Evolutionary conservation across 2,329 filamentous ascomycete genomes (phyloP).

Genomic region (Fusarium protoensiforme): DNA sequence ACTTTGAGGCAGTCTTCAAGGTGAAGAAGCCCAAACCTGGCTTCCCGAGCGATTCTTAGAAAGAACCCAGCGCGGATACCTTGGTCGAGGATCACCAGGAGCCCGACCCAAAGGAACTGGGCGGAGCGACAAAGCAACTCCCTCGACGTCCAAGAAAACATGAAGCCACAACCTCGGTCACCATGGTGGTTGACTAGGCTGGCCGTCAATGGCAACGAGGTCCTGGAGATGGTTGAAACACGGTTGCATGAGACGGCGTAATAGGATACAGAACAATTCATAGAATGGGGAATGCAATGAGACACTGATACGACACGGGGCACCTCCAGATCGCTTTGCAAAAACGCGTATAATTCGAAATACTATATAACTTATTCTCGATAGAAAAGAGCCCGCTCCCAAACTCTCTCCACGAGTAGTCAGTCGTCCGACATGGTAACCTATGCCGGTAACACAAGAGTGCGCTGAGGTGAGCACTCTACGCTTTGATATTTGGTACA

Average conservation of each 20-base stretch:
- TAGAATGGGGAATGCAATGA: conserved; percentile 1
- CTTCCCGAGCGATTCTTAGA: conserved; percentile 38
- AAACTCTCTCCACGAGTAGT: conserved; percentile 24
- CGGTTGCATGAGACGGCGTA: conserved; percentile 40
- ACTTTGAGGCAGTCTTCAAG: conserved; percentile 59
- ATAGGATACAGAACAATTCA: conserved; percentile 15
- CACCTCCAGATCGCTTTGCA: conserved; percentile 5
- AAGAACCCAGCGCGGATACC: conserved; percentile 42
- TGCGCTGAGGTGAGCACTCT: conserved; percentile 30
- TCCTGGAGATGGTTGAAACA: not conserved
- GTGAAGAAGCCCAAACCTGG: conserved; percentile 53
- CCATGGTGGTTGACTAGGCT: conserved; percentile 17
- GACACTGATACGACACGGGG: not conserved
- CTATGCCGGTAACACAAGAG: conserved; percentile 30
- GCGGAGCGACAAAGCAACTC: conserved; percentile 37
- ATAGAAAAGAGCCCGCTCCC: conserved; percentile 25
- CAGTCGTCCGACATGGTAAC: conserved; percentile 20
- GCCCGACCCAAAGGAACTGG: conserved; percentile 29
- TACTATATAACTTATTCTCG: conserved; percentile 33
- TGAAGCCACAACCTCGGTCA: conserved; percentile 37
- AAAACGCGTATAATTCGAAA: conserved; percentile 37
- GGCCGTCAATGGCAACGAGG: not conserved
- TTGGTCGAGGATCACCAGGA: conserved; percentile 27
- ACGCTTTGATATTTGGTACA: conserved; percentile 36
- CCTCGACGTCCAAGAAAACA: conserved; percentile 45